Evolutionary conservation across 345 rosid species (phyloP).

Genomic region (Eucalyptus marginata): DNA sequence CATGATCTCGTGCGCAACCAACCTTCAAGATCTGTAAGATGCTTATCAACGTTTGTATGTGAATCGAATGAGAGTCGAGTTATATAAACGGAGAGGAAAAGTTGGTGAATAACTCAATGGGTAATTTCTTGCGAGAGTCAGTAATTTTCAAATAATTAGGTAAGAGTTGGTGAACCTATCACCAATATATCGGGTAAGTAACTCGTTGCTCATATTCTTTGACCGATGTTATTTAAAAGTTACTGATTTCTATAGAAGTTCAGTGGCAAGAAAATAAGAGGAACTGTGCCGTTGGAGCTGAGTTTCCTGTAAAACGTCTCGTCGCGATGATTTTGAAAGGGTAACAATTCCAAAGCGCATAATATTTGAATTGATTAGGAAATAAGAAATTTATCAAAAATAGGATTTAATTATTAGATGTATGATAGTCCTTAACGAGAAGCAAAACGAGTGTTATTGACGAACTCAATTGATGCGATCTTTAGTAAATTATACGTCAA

Average conservation of each 20-base stretch:
- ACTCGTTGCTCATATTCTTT: not conserved
- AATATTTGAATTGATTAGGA: too few relatives aligned
- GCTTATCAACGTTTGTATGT: not conserved
- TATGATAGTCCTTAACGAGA: not conserved
- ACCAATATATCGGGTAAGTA: not conserved
- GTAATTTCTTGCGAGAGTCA: not conserved
- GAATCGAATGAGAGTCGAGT: not conserved
- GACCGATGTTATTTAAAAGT: not conserved
- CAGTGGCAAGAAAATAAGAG: not conserved
- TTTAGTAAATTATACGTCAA: not conserved
- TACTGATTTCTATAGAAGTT: accelerated
- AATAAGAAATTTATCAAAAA: not conserved
- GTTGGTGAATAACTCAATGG: not conserved
- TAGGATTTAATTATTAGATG: not conserved
- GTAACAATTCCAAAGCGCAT: too few relatives aligned
- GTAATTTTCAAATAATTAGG: not conserved
- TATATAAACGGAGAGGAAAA: not conserved
- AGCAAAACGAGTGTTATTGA: not conserved
- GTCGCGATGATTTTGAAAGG: not conserved
- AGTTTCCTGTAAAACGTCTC: accelerated
- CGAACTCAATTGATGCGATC: not conserved
- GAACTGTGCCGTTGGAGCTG: not conserved
- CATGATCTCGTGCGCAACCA: not conserved
- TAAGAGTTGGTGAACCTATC: not conserved
- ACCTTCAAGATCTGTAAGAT: not conserved